Conservation (phyloP, 1,284 basidiomycete species). For the Apiotrichum sp. region DNA sequence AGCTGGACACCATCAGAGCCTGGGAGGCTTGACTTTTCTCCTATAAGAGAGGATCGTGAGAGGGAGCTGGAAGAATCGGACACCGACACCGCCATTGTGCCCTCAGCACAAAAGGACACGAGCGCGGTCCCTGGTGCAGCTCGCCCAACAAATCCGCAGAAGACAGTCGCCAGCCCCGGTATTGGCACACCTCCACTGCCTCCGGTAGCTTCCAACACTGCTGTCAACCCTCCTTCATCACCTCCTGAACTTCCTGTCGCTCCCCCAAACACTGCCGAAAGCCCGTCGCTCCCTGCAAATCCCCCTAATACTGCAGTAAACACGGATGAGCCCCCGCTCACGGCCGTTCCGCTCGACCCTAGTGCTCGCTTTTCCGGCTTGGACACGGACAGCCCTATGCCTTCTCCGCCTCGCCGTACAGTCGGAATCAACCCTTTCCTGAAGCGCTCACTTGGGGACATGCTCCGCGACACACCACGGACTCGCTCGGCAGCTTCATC, state of each 20-base stretch:
- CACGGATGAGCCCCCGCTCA: not conserved
- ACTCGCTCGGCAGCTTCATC: not conserved
- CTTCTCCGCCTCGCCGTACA: not conserved
- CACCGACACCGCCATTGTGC: not conserved
- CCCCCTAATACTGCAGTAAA: not conserved
- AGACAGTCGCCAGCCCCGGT: not conserved
- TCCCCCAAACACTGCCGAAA: not conserved
- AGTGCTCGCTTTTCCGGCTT: not conserved
- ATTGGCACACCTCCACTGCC: not conserved
- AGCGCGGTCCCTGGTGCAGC: not conserved
- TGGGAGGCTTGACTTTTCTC: not conserved
- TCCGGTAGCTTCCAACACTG: not conserved
- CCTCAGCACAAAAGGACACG: not conserved
- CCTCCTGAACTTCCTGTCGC: not conserved
- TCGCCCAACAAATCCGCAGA: not conserved
- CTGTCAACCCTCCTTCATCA: not conserved
- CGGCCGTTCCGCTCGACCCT: not conserved
- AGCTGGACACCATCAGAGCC: slow-evolving; percentile 1
- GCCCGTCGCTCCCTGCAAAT: not conserved
- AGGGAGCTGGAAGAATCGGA: not conserved
- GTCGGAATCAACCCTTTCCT: slow-evolving; percentile 9
- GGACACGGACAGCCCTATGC: not conserved
- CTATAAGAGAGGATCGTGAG: slow-evolving; percentile 3
- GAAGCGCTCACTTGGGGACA: slow-evolving; percentile 11
- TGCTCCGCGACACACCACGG: slow-evolving; percentile 1